Evolutionary conservation across 805 yeast genomes (phyloP).

Genomic region (Tetrapisispora fleetii): DNA sequence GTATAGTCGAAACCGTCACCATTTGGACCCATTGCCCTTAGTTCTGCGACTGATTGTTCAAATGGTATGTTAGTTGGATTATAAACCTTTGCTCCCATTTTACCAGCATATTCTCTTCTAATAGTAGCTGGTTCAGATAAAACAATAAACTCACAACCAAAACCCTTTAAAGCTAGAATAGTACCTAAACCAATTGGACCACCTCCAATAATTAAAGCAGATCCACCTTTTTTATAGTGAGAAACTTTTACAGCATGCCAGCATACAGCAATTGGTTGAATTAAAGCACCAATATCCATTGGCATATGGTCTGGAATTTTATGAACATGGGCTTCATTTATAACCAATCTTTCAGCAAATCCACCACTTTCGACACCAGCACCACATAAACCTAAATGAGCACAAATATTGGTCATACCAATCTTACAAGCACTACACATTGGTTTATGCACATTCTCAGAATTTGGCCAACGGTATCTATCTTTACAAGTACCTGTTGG

Average conservation of each 20-base stretch:
- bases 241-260: constrained; percentile 48
- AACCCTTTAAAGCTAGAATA: constrained; percentile 46
- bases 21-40: constrained; percentile 33
- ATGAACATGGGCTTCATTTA: constrained; percentile 32
- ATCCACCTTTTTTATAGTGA: constrained; percentile 35
- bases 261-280: constrained; percentile 48
- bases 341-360: constrained; percentile 39
- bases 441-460: constrained; percentile 20
- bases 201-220: constrained; percentile 46
- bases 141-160: constrained; percentile 41
- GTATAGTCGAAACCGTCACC: constrained; percentile 41
- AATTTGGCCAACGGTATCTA: constrained; percentile 31
- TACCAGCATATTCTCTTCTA: constrained; percentile 42
- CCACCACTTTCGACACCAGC: constrained; percentile 52
- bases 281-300: constrained; percentile 45
- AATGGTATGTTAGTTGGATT: constrained; percentile 37
- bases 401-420: constrained; percentile 47
- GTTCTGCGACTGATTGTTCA: constrained; percentile 30
- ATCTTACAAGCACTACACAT: constrained; percentile 41
- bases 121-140: constrained; percentile 43
- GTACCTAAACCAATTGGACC: constrained; percentile 59
- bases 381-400: constrained; percentile 40
- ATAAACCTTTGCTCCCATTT: constrained; percentile 39
- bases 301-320: constrained; percentile 36
- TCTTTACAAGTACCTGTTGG: constrained; percentile 52